Conservation (phyloP, 2,329 filamentous ascomycete species). For the Ustilaginoidea virens region DNA sequence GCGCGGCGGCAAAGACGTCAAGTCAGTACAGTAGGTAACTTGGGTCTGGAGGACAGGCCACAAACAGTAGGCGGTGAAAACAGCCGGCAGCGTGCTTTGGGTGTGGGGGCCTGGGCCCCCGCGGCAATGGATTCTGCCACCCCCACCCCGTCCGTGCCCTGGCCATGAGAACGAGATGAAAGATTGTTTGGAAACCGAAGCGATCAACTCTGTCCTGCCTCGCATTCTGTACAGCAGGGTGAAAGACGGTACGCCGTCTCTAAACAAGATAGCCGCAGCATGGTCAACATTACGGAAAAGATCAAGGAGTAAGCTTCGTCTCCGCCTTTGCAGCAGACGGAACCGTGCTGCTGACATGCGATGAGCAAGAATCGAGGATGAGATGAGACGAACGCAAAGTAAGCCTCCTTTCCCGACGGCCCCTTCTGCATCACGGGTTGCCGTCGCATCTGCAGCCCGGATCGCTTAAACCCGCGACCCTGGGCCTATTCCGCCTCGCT, state of each 20-base stretch:
- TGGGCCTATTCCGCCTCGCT: too few relatives aligned
- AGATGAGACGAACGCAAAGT: constrained; percentile 99
- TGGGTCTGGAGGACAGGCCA: background rate
- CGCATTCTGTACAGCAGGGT: too few relatives aligned
- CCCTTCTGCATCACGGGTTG: background rate
- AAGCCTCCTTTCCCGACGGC: constrained; percentile 19
- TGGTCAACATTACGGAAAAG: constrained; percentile 99
- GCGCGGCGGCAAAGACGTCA: background rate
- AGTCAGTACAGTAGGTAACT: background rate
- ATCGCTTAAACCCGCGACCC: too few relatives aligned
- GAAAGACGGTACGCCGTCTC: constrained; percentile 15
- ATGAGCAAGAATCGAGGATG: constrained; percentile 99
- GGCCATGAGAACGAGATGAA: too few relatives aligned
- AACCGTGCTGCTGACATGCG: constrained; percentile 13
- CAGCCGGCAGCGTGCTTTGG: background rate
- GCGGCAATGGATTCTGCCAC: background rate
- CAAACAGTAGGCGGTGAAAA: background rate
- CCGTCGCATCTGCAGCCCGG: too few relatives aligned
- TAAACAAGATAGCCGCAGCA: constrained; percentile 30
- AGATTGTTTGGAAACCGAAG: too few relatives aligned
- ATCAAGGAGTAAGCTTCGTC: constrained; percentile 75
- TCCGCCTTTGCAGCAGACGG: too few relatives aligned
- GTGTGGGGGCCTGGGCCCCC: too few relatives aligned
- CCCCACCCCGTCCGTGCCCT: too few relatives aligned
- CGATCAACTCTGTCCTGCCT: too few relatives aligned